phyloP scores from a whole-genome alignment of 257 asterid genomes.

The Nicotiana tabacum region DNA sequence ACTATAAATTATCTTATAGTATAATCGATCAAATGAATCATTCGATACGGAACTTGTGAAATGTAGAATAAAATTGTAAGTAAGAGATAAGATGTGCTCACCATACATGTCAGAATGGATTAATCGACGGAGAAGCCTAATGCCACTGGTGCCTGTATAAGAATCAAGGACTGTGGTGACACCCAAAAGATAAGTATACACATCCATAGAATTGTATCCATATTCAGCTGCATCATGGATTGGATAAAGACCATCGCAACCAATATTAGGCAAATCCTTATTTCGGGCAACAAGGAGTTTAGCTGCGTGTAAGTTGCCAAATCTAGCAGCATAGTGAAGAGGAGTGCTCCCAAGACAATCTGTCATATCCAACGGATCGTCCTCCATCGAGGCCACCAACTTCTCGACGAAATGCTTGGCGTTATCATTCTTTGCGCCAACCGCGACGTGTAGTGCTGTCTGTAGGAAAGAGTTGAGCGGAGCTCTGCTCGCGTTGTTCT shows the following conservation, averaged over 20 bases:
- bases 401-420: constrained; percentile 8
- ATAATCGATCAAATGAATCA: too few relatives aligned
- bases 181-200: constrained; percentile 20
- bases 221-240: constrained; percentile 36
- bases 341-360: constrained; percentile 29
- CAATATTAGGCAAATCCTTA: constrained; percentile 19
- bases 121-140: constrained; percentile 19
- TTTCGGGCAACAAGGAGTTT: neutral
- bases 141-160: constrained; percentile 25
- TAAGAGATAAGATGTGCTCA: constrained; percentile 13
- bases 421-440: neutral
- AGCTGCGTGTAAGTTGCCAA: constrained; percentile 26
- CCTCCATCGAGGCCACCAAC: constrained; percentile 24
- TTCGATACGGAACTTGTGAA: too few relatives aligned
- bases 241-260: constrained; percentile 11
- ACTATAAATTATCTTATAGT: too few relatives aligned
- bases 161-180: constrained; percentile 27
- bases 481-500: neutral
- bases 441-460: constrained; percentile 7
- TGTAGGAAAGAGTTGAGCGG: neutral
- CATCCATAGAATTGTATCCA: constrained; percentile 25
- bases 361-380: constrained; percentile 14
- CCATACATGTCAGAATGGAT: constrained; percentile 33
- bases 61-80: too few relatives aligned
- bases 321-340: constrained; percentile 26